These are phyloP conservation scores for Butyriboletus loyo DNA, from an alignment of 768 basidiomycete species.

Conservation along the genomic window DNA sequence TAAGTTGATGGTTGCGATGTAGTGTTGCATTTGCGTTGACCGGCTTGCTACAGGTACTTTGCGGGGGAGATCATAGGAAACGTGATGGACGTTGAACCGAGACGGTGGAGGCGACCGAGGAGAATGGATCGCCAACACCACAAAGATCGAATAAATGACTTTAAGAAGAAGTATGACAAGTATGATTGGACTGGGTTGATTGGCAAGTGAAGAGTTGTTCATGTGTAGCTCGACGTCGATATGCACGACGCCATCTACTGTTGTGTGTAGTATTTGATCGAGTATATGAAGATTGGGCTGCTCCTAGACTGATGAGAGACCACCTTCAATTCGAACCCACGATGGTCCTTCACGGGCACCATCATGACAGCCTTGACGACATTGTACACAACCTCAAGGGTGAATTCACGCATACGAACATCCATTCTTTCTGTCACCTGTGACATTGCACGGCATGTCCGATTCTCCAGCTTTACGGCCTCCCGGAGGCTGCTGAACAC, in stretches of 20 bases:
- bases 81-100: slow-evolving; percentile 80
- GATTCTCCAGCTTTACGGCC: background rate
- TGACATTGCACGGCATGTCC: background rate
- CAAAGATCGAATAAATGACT: slow-evolving; percentile 62
- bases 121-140: slow-evolving; percentile 69
- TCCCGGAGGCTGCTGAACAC: slow-evolving; percentile 16
- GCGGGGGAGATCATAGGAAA: slow-evolving; percentile 95
- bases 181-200: slow-evolving; percentile 84
- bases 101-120: slow-evolving; percentile 80
- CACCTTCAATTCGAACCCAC: background rate
- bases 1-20: slow-evolving; percentile 32
- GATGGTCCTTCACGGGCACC: background rate
- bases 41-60: slow-evolving; percentile 66
- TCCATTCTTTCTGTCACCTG: background rate
- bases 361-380: background rate
- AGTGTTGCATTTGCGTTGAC: slow-evolving; percentile 2
- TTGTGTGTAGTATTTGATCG: background rate
- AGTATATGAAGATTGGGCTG: background rate
- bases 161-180: slow-evolving; percentile 73
- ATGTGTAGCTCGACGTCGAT: background rate
- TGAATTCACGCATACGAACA: background rate
- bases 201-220: slow-evolving; percentile 29
- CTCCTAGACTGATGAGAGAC: background rate
- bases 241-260: background rate
- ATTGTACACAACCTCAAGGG: slow-evolving; percentile 6